Conservation (phyloP, 2,329 filamentous ascomycete species). For the Exophiala spinifera region DNA sequence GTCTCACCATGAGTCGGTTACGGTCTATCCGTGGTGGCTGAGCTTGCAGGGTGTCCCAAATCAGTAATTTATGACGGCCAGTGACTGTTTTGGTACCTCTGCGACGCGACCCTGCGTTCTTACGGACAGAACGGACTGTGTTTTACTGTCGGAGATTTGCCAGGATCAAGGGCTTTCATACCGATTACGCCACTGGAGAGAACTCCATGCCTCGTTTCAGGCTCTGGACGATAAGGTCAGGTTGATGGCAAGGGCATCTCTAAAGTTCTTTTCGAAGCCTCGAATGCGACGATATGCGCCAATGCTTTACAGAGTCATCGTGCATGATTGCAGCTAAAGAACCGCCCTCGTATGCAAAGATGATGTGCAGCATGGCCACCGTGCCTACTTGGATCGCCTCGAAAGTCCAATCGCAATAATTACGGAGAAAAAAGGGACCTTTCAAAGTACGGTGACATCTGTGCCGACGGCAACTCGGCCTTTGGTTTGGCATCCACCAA, state of each 20-base stretch:
- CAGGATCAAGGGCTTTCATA: constrained; percentile 13
- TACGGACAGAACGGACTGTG: background rate
- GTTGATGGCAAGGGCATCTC: constrained; percentile 3
- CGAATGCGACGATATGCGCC: background rate
- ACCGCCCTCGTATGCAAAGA: constrained; percentile 22
- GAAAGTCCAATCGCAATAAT: constrained; percentile 16
- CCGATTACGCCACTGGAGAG: constrained; percentile 17
- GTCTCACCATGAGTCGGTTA: constrained; percentile 19
- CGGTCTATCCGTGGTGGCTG: constrained; percentile 13
- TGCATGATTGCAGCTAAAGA: constrained; percentile 19
- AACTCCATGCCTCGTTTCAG: constrained; percentile 16
- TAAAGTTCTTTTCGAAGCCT: background rate
- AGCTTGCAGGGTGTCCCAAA: constrained; percentile 7
- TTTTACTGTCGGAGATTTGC: constrained; percentile 20
- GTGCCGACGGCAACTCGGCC: background rate
- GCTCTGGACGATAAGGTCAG: background rate
- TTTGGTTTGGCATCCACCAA: constrained; percentile 10
- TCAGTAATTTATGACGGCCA: constrained; percentile 14
- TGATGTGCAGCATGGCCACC: constrained; percentile 16
- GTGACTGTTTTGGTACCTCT: constrained; percentile 11
- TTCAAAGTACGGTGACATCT: constrained; percentile 5
- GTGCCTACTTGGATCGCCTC: background rate
- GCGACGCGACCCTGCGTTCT: constrained; percentile 10
- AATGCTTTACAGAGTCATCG: constrained; percentile 13
- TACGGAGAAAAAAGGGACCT: constrained; percentile 17